A percentile compares a stretch with the other conserved stretches of the same genome.
phyloP scores from a whole-genome alignment of 2,329 filamentous ascomycete genomes.

The Penicillium sp. region DNA sequence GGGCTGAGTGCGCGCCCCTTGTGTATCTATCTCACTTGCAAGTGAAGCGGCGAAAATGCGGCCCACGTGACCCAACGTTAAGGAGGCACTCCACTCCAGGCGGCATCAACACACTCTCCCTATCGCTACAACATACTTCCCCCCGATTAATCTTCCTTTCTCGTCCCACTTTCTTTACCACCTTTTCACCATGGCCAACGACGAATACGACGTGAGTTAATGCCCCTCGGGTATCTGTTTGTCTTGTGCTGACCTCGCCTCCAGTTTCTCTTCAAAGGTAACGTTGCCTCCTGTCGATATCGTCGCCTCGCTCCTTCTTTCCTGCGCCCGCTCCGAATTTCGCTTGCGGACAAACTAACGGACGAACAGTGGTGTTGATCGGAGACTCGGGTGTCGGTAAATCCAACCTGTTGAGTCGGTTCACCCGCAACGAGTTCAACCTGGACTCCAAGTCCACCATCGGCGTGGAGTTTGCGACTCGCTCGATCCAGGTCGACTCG shows the following conservation, averaged over 20 bases:
- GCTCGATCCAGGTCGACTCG: conserved; percentile 96
- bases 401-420: conserved; percentile 98
- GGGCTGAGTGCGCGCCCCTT: background rate
- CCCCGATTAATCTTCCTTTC: conserved; percentile 17
- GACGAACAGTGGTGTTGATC: conserved; percentile 81
- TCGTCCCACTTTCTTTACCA: conserved; percentile 14
- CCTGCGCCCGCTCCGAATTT: conserved; percentile 1
- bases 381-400: conserved; percentile 99
- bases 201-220: conserved; percentile 95
- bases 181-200: conserved; percentile 78
- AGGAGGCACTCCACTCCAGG: conserved; percentile 22
- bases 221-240: background rate
- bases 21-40: background rate
- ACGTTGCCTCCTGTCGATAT: conserved; percentile 26
- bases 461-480: conserved; percentile 97
- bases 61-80: conserved; percentile 21
- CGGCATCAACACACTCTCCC: conserved; percentile 23
- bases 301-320: conserved; percentile 18
- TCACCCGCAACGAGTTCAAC: conserved; percentile 99
- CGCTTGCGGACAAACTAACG: conserved; percentile 16
- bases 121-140: conserved; percentile 15
- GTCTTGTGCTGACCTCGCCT: conserved; percentile 32
- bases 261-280: conserved; percentile 99
- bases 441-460: conserved; percentile 99
- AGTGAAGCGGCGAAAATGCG: conserved; percentile 2